Conservation (phyloP, 1,284 basidiomycete species). For the Boletus smithii region DNA sequence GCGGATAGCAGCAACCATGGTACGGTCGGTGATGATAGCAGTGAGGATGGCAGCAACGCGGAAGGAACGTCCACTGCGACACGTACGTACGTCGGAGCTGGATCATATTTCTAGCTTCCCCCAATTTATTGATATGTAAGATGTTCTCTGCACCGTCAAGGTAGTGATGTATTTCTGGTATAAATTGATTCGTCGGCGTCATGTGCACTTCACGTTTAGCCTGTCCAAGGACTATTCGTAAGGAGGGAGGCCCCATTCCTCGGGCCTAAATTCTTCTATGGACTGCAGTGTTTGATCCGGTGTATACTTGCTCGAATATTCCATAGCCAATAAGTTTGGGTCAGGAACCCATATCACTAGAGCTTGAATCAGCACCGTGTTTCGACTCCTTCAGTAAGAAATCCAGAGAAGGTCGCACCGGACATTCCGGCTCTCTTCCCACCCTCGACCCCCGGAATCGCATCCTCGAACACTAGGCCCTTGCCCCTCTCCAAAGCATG, state of each 20-base stretch:
- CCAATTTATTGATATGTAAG: background rate
- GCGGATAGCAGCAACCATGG: background rate
- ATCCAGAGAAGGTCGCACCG: slow-evolving; percentile 44
- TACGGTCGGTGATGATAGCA: slow-evolving; percentile 16
- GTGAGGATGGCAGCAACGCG: slow-evolving; percentile 21
- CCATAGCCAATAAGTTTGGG: slow-evolving; percentile 53
- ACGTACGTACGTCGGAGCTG: slow-evolving; percentile 30
- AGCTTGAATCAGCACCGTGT: slow-evolving; percentile 9
- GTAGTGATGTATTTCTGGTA: background rate
- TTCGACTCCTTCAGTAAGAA: background rate
- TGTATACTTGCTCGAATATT: slow-evolving; percentile 42
- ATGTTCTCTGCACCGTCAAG: slow-evolving; percentile 1
- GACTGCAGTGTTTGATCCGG: slow-evolving; percentile 56
- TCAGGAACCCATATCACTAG: slow-evolving; percentile 80
- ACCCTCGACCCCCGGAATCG: slow-evolving; percentile 67
- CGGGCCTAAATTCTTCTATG: slow-evolving; percentile 65
- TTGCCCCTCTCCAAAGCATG: slow-evolving; percentile 49
- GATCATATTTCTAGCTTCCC: slow-evolving; percentile 31
- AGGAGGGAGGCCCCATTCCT: slow-evolving; percentile 74
- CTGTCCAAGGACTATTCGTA: slow-evolving; percentile 36
- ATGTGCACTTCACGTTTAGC: background rate
- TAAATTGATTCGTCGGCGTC: background rate
- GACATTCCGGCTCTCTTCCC: slow-evolving; percentile 78
- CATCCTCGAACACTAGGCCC: slow-evolving; percentile 77
- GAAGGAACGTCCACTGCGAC: background rate